These are phyloP conservation scores for Histomonas meleagridis DNA, from an alignment of 208 protist genomes.

Conservation along the genomic window DNA sequence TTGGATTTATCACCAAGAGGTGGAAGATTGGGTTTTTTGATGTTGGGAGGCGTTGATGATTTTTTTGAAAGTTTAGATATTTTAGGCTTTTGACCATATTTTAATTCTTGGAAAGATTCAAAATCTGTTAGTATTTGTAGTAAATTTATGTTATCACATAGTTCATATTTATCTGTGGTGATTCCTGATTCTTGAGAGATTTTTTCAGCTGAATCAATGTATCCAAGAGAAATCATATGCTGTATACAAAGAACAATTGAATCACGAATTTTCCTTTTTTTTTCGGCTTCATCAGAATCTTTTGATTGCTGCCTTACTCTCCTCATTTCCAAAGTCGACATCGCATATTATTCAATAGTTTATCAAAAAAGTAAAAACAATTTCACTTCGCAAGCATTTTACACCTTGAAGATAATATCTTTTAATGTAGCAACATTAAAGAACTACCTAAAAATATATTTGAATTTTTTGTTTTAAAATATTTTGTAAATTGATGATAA, in stretches of 20 bases:
- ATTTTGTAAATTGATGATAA: no score
- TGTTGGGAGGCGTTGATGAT: background rate
- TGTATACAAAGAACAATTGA: background rate
- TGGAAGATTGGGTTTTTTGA: background rate
- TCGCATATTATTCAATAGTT: no score
- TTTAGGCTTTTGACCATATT: slow-evolving; percentile 27
- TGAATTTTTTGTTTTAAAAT: no score
- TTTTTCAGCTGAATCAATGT: slow-evolving; percentile 15
- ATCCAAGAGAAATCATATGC: background rate
- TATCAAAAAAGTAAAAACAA: no score
- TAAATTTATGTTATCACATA: slow-evolving; percentile 3
- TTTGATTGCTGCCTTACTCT: background rate
- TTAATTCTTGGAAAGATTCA: slow-evolving; percentile 14
- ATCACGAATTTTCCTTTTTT: background rate
- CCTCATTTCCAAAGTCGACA: background rate
- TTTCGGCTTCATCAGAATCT: background rate
- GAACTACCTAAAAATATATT: no score
- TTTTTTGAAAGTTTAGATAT: background rate
- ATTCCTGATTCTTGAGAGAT: slow-evolving; percentile 21
- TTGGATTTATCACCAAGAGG: background rate
- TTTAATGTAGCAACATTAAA: no score
- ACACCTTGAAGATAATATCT: no score
- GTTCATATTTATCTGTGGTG: background rate
- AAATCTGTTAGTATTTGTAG: background rate
- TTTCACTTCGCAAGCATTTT: no score